Conservation (phyloP, 176 grass and related monocot genomes). For the Avena insularis region DNA sequence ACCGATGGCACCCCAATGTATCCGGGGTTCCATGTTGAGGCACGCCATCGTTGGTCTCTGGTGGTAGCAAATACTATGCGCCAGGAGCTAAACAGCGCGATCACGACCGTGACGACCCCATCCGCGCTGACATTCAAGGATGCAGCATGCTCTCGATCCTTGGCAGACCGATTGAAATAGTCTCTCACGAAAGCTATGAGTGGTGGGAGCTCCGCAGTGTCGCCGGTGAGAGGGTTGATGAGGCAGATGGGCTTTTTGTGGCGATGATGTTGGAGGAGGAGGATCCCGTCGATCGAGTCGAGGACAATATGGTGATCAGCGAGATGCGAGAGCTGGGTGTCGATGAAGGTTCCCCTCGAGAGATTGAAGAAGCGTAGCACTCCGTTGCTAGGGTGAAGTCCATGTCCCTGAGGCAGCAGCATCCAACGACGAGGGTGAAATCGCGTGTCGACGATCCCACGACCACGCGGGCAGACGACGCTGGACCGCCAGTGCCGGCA, state of each 20-base stretch:
- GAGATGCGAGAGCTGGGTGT: not conserved
- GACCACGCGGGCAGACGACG: not conserved
- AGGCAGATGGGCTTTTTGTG: not conserved
- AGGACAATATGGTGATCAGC: not conserved
- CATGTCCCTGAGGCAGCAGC: not conserved
- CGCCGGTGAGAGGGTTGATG: conserved; percentile 15
- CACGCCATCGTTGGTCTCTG: not conserved
- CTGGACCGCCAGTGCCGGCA: not conserved
- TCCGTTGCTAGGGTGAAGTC: not conserved
- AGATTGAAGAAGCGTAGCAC: conserved; percentile 1
- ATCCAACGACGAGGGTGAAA: not conserved
- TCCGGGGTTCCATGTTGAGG: not conserved
- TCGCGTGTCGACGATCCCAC: not conserved
- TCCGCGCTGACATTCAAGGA: not conserved
- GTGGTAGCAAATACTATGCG: not conserved
- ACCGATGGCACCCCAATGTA: not conserved
- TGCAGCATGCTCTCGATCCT: not conserved
- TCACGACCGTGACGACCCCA: not conserved
- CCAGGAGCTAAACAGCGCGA: not conserved
- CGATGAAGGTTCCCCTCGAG: not conserved
- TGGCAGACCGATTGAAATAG: not conserved
- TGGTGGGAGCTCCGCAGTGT: not conserved
- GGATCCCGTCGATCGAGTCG: not conserved
- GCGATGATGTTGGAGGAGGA: not conserved
- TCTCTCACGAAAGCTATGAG: not conserved